Evolutionary conservation across 306 rosid species (phyloP), one percentile per base, ranked within the genome.

Genomic region (Prosopis cineraria): DNA sequence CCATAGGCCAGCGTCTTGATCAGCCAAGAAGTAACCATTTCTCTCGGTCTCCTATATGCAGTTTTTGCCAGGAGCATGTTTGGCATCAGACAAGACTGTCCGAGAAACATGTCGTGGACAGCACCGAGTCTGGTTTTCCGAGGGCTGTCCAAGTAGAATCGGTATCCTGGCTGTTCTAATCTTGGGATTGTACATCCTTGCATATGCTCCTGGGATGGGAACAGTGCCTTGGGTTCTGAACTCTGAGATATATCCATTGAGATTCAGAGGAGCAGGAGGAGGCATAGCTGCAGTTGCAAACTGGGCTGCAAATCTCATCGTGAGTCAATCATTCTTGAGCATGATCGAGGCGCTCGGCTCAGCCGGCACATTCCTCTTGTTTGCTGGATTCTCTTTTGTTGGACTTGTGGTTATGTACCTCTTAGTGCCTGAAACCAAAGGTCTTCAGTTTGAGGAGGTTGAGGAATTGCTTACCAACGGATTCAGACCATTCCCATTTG

Each of bases 191-290:
- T 91, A 93, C 74, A 91, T 93, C 27, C 79, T 93, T 13, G 45
- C 77, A 3, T 93, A 91, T 50, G 83, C 97, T 0, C 98, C 97
- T 0, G 98, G 98, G 39, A 88, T 93, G 88, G 97, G 96, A 74
- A 90, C 93, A 0, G 88, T 86, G 4, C 98, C 98, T 1, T 93
- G 97, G 98, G 84, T 93, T 73, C 85, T 93, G 50, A 91, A 91
- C 84, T 87, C 95, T 0, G 97, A 93, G 89, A 89, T 93, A 24
- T 93, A 93, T 53, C 98, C 97, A 0, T 48, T 88, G 59, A 88
- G 85, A 65, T 91, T 87, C 82, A 79, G 96, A 85, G 97, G 98
- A 1, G 41, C 85, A 13, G 91, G 95, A 30, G 98, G 98, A 73
- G 96, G 97, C 30, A 87, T 93, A 17, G 93, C 96, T 52, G 98